Evolutionary conservation across 257 asterid genomes (phyloP).

Genomic region (Salvia splendens): DNA sequence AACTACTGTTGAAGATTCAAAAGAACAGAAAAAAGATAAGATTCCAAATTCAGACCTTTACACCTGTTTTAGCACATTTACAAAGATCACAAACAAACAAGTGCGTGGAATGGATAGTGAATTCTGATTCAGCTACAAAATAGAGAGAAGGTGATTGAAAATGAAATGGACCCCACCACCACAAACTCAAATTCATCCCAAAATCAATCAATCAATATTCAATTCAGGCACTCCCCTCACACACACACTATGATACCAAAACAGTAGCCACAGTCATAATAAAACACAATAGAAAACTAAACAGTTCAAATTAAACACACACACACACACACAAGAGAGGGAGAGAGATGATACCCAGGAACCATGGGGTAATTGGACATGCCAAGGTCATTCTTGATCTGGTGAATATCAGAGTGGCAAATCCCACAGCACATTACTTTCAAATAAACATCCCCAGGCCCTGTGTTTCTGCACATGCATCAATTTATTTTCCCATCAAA

Average conservation of each 20-base stretch:
- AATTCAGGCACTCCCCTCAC: neutral
- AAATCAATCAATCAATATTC: neutral
- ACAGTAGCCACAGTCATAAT: neutral
- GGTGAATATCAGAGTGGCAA: conserved; percentile 88
- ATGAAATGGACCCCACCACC: conserved; percentile 4
- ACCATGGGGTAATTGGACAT: conserved; percentile 96
- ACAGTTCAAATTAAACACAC: neutral
- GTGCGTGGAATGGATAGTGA: neutral
- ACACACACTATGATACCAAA: neutral
- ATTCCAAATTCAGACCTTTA: neutral
- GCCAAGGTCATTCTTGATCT: conserved; percentile 88
- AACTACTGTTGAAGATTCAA: neutral
- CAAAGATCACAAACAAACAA: neutral
- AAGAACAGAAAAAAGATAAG: neutral
- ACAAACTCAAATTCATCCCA: neutral
- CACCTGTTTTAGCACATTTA: neutral
- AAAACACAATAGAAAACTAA: neutral
- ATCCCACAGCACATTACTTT: conserved; percentile 83
- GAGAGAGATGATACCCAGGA: conserved; percentile 62
- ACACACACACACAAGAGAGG: neutral
- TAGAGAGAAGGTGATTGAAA: neutral
- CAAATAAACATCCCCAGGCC: conserved; percentile 77
- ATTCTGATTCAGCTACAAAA: neutral
- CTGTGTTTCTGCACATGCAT: conserved; percentile 60
- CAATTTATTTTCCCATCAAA: neutral